These are phyloP conservation scores for Hippophae rhamnoides DNA, from an alignment of 306 rosid species.

Conservation along the genomic window DNA sequence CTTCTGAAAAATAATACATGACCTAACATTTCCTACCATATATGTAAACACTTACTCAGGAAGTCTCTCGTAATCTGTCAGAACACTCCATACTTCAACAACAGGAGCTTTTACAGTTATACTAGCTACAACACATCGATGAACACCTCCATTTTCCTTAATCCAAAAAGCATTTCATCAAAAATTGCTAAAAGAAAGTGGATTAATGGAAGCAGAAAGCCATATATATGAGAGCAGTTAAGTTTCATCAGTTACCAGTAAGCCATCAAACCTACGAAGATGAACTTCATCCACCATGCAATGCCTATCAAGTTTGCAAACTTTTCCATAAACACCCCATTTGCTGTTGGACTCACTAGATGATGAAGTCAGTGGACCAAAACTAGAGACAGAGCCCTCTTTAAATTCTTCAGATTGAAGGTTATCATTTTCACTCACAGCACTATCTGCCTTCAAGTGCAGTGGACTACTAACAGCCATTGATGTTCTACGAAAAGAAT, in stretches of 20 bases:
- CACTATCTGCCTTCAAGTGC: constrained; percentile 24
- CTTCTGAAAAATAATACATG: no score
- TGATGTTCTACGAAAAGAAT: constrained; percentile 19
- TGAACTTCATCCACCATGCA: constrained; percentile 94
- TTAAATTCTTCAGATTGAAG: constrained; percentile 32
- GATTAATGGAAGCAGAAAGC: constrained; percentile 8
- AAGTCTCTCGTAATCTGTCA: constrained; percentile 83
- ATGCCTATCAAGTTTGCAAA: constrained; percentile 71
- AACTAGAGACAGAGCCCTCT: constrained; percentile 34
- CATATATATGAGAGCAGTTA: constrained; percentile 9
- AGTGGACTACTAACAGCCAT: constrained; percentile 26
- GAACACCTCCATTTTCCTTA: constrained; percentile 99
- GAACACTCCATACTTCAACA: constrained; percentile 76
- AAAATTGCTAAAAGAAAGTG: constrained; percentile 14
- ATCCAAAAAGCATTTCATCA: constrained; percentile 23
- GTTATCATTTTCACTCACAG: constrained; percentile 33
- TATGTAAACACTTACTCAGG: constrained; percentile 59
- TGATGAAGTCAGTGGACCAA: constrained; percentile 35
- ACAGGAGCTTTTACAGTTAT: constrained; percentile 95
- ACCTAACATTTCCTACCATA: no score
- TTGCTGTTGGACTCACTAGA: constrained; percentile 39
- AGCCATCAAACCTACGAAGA: constrained; percentile 94
- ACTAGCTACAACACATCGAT: constrained; percentile 92
- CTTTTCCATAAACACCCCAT: constrained; percentile 71
- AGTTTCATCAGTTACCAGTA: constrained; percentile 51